Conservation (phyloP, 2,329 filamentous ascomycete species). For the Paecilomyces fulvus region DNA sequence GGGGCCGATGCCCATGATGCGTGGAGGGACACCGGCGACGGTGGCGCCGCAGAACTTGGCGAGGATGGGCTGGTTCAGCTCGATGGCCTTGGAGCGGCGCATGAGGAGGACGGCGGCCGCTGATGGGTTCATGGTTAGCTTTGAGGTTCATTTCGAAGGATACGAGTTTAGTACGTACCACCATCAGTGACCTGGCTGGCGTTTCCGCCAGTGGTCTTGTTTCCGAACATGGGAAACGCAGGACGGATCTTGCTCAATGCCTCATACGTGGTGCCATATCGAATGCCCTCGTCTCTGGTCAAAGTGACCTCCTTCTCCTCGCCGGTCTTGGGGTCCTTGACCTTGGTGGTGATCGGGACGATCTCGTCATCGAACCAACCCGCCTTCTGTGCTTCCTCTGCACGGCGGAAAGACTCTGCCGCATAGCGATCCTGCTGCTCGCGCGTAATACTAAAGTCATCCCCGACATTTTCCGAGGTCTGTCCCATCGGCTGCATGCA, state of each 20-base stretch:
- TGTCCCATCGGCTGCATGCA: conserved; percentile 96
- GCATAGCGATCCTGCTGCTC: conserved; percentile 78
- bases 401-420: conserved; percentile 76
- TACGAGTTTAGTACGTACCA: conserved; percentile 38
- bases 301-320: conserved; percentile 69
- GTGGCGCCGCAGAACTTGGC: conserved; percentile 93
- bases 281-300: conserved; percentile 80
- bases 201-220: conserved; percentile 83
- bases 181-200: conserved; percentile 93
- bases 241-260: conserved; percentile 72
- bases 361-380: conserved; percentile 95
- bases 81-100: conserved; percentile 83
- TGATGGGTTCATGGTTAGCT: background rate
- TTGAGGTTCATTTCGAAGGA: background rate
- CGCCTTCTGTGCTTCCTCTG: conserved; percentile 81
- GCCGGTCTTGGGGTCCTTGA: conserved; percentile 78
- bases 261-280: conserved; percentile 82
- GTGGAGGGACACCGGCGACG: conserved; percentile 77
- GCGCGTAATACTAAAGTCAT: conserved; percentile 77
- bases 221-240: conserved; percentile 84
- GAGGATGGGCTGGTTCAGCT: conserved; percentile 81
- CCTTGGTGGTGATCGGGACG: conserved; percentile 68
- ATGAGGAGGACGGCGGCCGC: conserved; percentile 80
- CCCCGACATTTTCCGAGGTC: conserved; percentile 91
- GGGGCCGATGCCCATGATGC: conserved; percentile 84